Conservation (phyloP, 2,329 filamentous ascomycete genomes). For the Aspergillus sp. region DNA sequence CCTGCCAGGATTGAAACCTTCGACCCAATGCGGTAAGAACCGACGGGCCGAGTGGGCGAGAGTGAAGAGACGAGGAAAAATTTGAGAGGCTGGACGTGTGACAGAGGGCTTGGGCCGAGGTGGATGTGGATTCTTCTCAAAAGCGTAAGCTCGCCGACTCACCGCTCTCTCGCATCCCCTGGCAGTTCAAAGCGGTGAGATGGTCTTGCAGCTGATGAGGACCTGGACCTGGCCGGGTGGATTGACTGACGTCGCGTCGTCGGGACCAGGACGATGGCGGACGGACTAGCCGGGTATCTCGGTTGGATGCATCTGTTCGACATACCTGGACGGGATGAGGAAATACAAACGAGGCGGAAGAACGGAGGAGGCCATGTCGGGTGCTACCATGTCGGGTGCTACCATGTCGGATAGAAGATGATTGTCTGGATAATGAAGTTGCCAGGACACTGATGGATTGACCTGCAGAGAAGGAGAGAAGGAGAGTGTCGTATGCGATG, state of each 20-base stretch:
- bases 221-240: background rate
- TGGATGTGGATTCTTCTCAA: background rate
- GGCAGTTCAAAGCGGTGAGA: conserved; percentile 15
- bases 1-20: background rate
- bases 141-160: conserved; percentile 12
- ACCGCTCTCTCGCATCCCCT: conserved; percentile 10
- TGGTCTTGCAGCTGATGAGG: background rate
- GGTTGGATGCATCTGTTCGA: too few species aligned
- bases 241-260: background rate
- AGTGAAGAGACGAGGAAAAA: conserved; percentile 4
- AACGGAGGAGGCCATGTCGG: too few species aligned
- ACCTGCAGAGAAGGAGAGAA: too few species aligned
- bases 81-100: conserved; percentile 17
- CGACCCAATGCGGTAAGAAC: background rate
- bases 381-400: too few species aligned
- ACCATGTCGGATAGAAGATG: too few species aligned
- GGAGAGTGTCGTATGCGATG: too few species aligned
- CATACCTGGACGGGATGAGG: background rate
- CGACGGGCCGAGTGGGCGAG: background rate
- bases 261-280: too few species aligned
- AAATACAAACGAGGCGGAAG: too few species aligned
- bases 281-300: too few species aligned
- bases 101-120: conserved; percentile 1
- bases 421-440: too few species aligned
- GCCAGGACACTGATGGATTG: too few species aligned